Percentiles rank a stretch among this genome's conserved stretches.
Evolutionary conservation across 1,139 yeast species (phyloP).

Genomic region (Geotrichum carabidarum): DNA sequence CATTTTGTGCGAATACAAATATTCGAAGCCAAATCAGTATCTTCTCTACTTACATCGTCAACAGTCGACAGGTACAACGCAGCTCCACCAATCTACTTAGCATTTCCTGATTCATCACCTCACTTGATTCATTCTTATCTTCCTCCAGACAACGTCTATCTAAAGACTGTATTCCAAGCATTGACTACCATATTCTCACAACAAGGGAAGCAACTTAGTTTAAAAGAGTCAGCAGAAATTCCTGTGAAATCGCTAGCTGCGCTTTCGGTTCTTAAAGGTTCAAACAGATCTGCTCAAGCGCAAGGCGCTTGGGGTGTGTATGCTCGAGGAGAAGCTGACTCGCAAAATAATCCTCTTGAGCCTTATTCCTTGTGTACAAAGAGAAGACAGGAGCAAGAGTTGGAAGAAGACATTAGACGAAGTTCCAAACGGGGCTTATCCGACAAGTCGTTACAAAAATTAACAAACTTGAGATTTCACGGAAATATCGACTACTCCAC

Average conservation of each 20-base stretch:
- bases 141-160: slow-evolving; percentile 37
- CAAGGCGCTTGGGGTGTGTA: slow-evolving; percentile 32
- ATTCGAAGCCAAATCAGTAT: slow-evolving; percentile 45
- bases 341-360: slow-evolving; percentile 8
- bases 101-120: slow-evolving; percentile 64
- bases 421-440: background rate
- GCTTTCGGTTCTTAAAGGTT: slow-evolving; percentile 54
- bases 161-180: slow-evolving; percentile 55
- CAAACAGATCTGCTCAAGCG: slow-evolving; percentile 38
- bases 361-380: slow-evolving; percentile 7
- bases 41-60: slow-evolving; percentile 16
- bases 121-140: slow-evolving; percentile 49
- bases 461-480: slow-evolving; percentile 14
- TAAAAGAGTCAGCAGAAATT: slow-evolving; percentile 37
- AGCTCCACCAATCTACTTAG: slow-evolving; percentile 50
- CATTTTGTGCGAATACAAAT: slow-evolving; percentile 61
- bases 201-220: slow-evolving; percentile 32
- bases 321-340: slow-evolving; percentile 29
- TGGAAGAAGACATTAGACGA: slow-evolving; percentile 3
- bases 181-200: slow-evolving; percentile 50
- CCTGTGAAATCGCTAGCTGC: slow-evolving; percentile 54
- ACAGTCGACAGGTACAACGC: slow-evolving; percentile 48
- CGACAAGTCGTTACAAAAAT: slow-evolving; percentile 1
- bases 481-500: slow-evolving; percentile 12
- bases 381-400: slow-evolving; percentile 20